Evolutionary conservation across 441 rosid genomes (phyloP), one percentile per base, ranked within the genome.

Genomic region (Populus hybrid): DNA sequence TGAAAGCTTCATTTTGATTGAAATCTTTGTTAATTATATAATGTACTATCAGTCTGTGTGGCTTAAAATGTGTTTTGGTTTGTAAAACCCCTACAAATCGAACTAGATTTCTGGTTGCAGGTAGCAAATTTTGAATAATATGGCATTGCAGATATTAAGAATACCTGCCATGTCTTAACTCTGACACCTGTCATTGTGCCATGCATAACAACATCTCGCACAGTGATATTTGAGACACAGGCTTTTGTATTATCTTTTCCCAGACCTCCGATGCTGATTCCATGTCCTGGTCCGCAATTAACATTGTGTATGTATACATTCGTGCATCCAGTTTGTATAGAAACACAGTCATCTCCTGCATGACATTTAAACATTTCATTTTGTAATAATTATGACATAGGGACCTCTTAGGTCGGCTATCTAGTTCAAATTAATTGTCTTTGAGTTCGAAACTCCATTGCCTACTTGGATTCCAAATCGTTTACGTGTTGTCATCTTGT

Each of bases 121-220:
- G 42, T 10, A 6, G 16, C 35, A 65, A 65, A 67, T 72, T 74
- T 72, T 73, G 56, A 38, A 71, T 69, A 33, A 70, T 31, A 56
- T 76, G 38, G 77, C 70, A 77, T 40, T 73, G 29, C 53, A 67
- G 74, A 23, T 74, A 67, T 21, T 61, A 59, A 53, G 68, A 74
- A 72, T 87, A 94, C 98, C 97, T 94, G 98, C 98, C 99, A 93
- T 31, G 99, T 94, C 90, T 97, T 97, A 77, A 97, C 92, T 83
- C 98, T 86, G 74, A 92, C 97, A 40, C 98, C 98, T 26, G 84
- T 92, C 97, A 92, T 94, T 3, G 99, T 94, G 87, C 90, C 89
- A 76, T 89, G 97, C 88, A 97, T 92, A 5, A 79, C 71, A 72
- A 94, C 88, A 81, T 97, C 98, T 68, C 97, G 82, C 6, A 97